phyloP scores from a whole-genome alignment of 208 protist species.

The Phytomonas francai region DNA sequence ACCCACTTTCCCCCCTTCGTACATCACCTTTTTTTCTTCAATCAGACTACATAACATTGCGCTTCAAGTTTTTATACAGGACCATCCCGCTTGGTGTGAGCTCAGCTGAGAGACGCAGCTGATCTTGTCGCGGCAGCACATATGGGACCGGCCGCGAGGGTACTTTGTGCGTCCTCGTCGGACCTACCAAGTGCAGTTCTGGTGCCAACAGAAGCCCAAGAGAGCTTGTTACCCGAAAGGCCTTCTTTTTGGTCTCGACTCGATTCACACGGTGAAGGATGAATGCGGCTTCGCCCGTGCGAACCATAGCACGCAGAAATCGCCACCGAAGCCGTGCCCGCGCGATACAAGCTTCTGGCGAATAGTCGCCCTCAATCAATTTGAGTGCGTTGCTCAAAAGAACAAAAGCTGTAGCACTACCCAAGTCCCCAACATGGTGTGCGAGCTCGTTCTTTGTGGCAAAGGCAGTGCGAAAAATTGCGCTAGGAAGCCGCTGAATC shows the following conservation, averaged over 20 bases:
- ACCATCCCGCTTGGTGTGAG: slow-evolving; percentile 66
- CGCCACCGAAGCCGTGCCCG: slow-evolving; percentile 66
- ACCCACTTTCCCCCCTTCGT: no score
- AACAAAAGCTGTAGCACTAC: slow-evolving; percentile 35
- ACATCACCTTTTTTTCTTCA: slow-evolving; percentile 3
- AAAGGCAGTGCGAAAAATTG: slow-evolving; percentile 25
- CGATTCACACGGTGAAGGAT: slow-evolving; percentile 55
- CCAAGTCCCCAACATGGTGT: slow-evolving; percentile 21
- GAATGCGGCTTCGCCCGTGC: slow-evolving; percentile 70
- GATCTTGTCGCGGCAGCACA: slow-evolving; percentile 17
- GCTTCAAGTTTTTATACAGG: slow-evolving; percentile 39
- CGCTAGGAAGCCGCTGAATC: slow-evolving; percentile 32
- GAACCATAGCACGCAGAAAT: slow-evolving; percentile 66
- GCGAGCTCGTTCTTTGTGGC: not conserved
- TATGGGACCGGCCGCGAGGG: slow-evolving; percentile 67
- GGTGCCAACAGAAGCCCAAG: slow-evolving; percentile 54
- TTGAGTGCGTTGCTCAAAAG: slow-evolving; percentile 43
- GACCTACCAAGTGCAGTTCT: slow-evolving; percentile 49
- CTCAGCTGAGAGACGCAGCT: slow-evolving; percentile 27
- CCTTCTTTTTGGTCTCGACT: slow-evolving; percentile 41
- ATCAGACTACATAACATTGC: slow-evolving; percentile 23
- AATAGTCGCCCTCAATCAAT: slow-evolving; percentile 23
- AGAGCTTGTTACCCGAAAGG: slow-evolving; percentile 46
- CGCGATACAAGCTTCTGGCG: slow-evolving; percentile 16
- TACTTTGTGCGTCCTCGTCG: slow-evolving; percentile 37